Percentiles rank a stretch among this genome's conserved stretches.
phyloP scores from a whole-genome alignment of 441 rosid genomes.

The Erodium chrysanthum region DNA sequence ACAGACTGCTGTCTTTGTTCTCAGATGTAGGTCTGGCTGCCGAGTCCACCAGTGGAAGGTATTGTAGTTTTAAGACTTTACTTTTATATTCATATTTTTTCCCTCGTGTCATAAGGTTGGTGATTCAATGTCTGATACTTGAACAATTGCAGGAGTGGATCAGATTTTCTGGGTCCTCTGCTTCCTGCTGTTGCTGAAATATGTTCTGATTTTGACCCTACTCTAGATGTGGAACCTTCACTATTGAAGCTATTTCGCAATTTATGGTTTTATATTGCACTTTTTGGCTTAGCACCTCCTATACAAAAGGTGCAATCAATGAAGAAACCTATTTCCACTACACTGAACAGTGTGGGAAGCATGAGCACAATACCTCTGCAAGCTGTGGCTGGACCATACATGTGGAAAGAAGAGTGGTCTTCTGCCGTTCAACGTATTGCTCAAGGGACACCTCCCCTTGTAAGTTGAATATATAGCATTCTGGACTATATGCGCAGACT shows the following conservation, averaged over 20 bases:
- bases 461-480: constrained; percentile 16
- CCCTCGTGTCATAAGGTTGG: neutral
- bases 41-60: constrained; percentile 95
- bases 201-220: constrained; percentile 92
- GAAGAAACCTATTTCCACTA: constrained; percentile 57
- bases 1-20: constrained; percentile 87
- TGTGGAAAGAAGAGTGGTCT: constrained; percentile 83
- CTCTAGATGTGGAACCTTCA: constrained; percentile 76
- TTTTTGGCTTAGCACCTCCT: constrained; percentile 96
- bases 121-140: neutral
- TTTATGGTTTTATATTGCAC: constrained; percentile 95
- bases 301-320: constrained; percentile 50
- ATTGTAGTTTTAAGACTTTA: constrained; percentile 3
- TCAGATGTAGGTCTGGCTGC: constrained; percentile 97
- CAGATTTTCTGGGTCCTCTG: constrained; percentile 89
- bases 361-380: constrained; percentile 64
- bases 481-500: constrained; percentile 5
- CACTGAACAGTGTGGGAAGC: constrained; percentile 70
- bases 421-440: constrained; percentile 84
- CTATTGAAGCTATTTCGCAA: constrained; percentile 92
- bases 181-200: constrained; percentile 98
- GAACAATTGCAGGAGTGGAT: constrained; percentile 75
- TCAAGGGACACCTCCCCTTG: constrained; percentile 98
- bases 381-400: constrained; percentile 92
- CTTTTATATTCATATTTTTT: neutral